Percentiles rank a stretch among this genome's conserved stretches.
These are phyloP conservation scores for Serpula lacrymans DNA, from an alignment of 768 basidiomycete genomes.

Conservation along the genomic window DNA sequence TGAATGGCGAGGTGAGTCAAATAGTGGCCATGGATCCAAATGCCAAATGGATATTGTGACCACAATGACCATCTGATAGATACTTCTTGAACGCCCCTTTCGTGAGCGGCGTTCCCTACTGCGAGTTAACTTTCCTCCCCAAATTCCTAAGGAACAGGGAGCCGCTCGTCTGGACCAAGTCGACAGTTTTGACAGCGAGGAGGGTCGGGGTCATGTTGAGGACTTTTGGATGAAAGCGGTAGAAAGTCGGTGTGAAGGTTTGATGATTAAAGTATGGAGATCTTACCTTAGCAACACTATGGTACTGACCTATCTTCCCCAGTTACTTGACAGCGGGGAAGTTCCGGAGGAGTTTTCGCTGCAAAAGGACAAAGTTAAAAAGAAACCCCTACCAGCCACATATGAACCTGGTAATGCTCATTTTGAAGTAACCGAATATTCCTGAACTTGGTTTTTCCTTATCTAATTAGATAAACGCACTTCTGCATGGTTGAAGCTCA, in stretches of 20 bases:
- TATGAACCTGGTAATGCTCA: slow-evolving; percentile 65
- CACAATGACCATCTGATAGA: slow-evolving; percentile 41
- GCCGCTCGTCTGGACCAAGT: slow-evolving; percentile 72
- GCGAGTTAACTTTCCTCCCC: slow-evolving; percentile 56
- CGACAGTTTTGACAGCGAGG: slow-evolving; percentile 62
- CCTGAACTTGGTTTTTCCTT: not conserved
- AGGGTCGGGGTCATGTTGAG: slow-evolving; percentile 60
- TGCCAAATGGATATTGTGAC: too few relatives aligned
- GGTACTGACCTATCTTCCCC: slow-evolving; percentile 6
- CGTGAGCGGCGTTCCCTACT: slow-evolving; percentile 67
- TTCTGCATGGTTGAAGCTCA: slow-evolving; percentile 86
- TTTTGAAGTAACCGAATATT: slow-evolving; percentile 2
- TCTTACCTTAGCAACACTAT: not conserved
- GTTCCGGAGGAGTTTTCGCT: slow-evolving; percentile 30
- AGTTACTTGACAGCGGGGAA: slow-evolving; percentile 66
- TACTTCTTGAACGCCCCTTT: slow-evolving; percentile 65
- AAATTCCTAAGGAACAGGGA: slow-evolving; percentile 38
- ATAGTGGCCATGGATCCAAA: too few relatives aligned
- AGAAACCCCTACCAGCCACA: slow-evolving; percentile 75
- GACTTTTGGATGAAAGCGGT: slow-evolving; percentile 76
- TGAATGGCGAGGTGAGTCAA: slow-evolving; percentile 75
- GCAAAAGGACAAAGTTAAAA: slow-evolving; percentile 38
- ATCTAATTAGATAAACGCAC: slow-evolving; percentile 66
- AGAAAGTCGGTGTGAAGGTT: slow-evolving; percentile 80
- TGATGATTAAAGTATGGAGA: slow-evolving; percentile 80